Base-by-base conservation (phyloP, 1,284 basidiomycete species). In the Ustilago xerochloae region DNA sequence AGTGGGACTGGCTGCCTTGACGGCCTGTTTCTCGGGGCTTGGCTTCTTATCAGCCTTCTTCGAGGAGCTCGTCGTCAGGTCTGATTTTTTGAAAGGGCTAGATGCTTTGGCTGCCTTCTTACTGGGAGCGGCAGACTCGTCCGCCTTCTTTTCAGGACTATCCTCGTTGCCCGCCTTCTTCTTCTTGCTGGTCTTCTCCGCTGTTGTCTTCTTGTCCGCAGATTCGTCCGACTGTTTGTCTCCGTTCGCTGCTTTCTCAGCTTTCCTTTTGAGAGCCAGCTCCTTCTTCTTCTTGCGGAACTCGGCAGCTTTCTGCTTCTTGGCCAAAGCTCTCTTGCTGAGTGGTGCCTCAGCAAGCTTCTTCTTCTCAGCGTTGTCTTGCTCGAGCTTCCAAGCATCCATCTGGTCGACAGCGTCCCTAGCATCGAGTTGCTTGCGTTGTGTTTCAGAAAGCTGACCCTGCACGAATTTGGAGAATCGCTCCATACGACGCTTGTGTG, bases 381-480 rank as follows among this genome's bases (percentile, higher is more conserved):
- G 68, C 24, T 71, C 55, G 0, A 41, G 46, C 22, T 58, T 65
- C 64, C 63, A 69, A 24, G 43, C 33, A 12, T 74, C 66, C 71
- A 74, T 74, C 32, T 65, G 51, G 6, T 66, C 66, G 10, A 74
- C 64, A 6, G 71, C 71, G 24, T 74, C 71, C 35, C 71, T 57
- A 0, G 71, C 66, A 51, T 74, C 71, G 36, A 69, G 10, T 2
- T 39, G 43, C 28, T 64, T 58, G 47, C 59, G 62, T 29, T 69
- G 57, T 4, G 46, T 38, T 3, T 49, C 59, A 24, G 48, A 55
- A 2, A 74, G 61, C 26, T 69, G 59, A 10, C 60, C 46, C 13
- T 62, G 33, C 13, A 74, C 66, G 22, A 36, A 74, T 26, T 33
- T 39, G 28, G 63, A 55, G 43, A 74, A 74, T 15, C 71, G 71